Conservation (phyloP, 805 yeast genomes). For the Wickerhamiella bombiphila region DNA sequence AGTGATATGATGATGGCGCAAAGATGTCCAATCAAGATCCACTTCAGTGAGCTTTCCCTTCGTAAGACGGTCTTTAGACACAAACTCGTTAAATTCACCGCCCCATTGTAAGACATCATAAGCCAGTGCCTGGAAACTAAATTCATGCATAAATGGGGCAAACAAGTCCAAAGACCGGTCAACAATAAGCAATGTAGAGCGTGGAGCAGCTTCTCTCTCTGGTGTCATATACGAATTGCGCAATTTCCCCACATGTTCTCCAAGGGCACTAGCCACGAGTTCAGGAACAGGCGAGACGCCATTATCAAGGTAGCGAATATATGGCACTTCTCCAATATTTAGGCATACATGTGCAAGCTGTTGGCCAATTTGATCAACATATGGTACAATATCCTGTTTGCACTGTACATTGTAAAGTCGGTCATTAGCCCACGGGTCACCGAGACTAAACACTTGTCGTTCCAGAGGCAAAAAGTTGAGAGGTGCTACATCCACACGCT, state of each 20-base stretch:
- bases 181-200: conserved; percentile 58
- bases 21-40: conserved; percentile 57
- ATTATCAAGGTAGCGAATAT: conserved; percentile 55
- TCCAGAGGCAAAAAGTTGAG: conserved; percentile 54
- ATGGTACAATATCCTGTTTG: conserved; percentile 21
- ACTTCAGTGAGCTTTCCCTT: conserved; percentile 38
- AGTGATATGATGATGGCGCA: conserved; percentile 62
- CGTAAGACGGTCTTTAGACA: conserved; percentile 19
- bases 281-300: conserved; percentile 39
- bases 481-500: conserved; percentile 28
- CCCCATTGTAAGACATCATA: conserved; percentile 48
- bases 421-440: conserved; percentile 45
- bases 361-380: conserved; percentile 44
- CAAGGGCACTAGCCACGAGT: conserved; percentile 9
- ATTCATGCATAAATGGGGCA: conserved; percentile 79
- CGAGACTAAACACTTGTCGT: conserved; percentile 55
- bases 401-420: conserved; percentile 56
- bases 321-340: conserved; percentile 76
- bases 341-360: conserved; percentile 60
- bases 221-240: conserved; percentile 20
- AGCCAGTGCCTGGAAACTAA: conserved; percentile 83
- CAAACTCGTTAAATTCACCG: conserved; percentile 36
- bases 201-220: conserved; percentile 32
- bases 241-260: conserved; percentile 6
- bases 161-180: conserved; percentile 75